These are phyloP conservation scores for Linaria vulgaris DNA, from an alignment of 257 asterid genomes.

Conservation along the genomic window DNA sequence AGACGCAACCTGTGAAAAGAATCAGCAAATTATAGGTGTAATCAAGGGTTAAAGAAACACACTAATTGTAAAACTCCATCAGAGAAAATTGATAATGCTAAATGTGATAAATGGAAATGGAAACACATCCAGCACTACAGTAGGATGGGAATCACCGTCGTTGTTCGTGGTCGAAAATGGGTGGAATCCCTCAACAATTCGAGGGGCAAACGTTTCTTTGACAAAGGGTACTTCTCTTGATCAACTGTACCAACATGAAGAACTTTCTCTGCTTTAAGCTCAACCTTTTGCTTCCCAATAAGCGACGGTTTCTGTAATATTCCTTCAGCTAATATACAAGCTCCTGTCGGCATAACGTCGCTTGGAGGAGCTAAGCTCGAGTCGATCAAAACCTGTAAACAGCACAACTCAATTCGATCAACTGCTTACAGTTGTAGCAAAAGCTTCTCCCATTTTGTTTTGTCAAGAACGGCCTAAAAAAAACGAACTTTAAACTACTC, in stretches of 20 bases:
- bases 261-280: constrained; percentile 62
- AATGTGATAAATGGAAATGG: not conserved
- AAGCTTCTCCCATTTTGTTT: no score
- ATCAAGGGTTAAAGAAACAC: no score
- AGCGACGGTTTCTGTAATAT: constrained; percentile 55
- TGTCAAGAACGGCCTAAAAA: not conserved
- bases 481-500: not conserved
- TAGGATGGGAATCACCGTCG: constrained; percentile 49
- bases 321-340: constrained; percentile 74
- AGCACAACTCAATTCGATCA: not conserved
- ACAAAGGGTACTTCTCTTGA: constrained; percentile 58
- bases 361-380: constrained; percentile 62
- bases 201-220: constrained; percentile 80
- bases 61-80: no score
- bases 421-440: no score
- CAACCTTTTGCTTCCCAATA: constrained; percentile 55
- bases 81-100: no score
- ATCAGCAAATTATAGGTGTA: not conserved
- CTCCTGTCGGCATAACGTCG: constrained; percentile 75
- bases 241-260: constrained; percentile 69
- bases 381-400: constrained; percentile 63
- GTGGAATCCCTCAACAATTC: constrained; percentile 58
- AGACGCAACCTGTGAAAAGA: constrained; percentile 71
- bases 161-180: constrained; percentile 83
- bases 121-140: not conserved